Conservation (phyloP, 2,329 filamentous ascomycete genomes). For the Calonectria henricotiae region DNA sequence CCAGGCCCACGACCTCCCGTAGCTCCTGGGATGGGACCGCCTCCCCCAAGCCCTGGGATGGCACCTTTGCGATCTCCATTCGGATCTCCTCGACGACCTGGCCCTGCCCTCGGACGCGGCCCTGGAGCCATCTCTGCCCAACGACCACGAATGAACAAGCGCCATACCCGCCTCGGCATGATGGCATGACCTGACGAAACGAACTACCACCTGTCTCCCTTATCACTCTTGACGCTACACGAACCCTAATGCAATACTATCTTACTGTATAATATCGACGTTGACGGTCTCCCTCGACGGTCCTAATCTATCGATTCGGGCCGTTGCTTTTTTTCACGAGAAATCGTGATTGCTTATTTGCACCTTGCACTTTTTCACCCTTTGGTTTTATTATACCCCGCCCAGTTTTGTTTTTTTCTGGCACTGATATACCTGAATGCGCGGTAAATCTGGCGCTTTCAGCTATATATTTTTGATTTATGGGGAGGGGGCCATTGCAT, state of each 20-base stretch:
- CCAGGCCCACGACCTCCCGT: constrained; percentile 42
- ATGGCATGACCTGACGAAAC: constrained; percentile 59
- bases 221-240: constrained; percentile 35
- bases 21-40: constrained; percentile 1
- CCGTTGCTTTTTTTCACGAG: constrained; percentile 33
- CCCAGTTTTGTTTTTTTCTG: constrained; percentile 34
- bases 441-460: constrained; percentile 22
- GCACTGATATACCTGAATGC: constrained; percentile 33
- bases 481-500: constrained; percentile 30
- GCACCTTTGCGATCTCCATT: constrained; percentile 50
- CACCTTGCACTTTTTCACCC: constrained; percentile 40
- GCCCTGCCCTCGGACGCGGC: constrained; percentile 53
- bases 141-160: constrained; percentile 73
- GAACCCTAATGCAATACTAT: constrained; percentile 42
- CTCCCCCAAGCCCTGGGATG: constrained; percentile 39
- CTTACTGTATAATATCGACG: constrained; percentile 45
- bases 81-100: constrained; percentile 43
- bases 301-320: constrained; percentile 17
- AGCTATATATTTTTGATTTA: constrained; percentile 24
- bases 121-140: constrained; percentile 55
- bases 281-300: constrained; percentile 19
- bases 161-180: constrained; percentile 75
- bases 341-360: constrained; percentile 41
- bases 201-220: constrained; percentile 39
- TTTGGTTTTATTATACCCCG: constrained; percentile 49